Evolutionary conservation across 2,329 filamentous ascomycete species (phyloP), one percentile per base, ranked within the genome.

Genomic region (Pseudocercospora pini-densiflorae): DNA sequence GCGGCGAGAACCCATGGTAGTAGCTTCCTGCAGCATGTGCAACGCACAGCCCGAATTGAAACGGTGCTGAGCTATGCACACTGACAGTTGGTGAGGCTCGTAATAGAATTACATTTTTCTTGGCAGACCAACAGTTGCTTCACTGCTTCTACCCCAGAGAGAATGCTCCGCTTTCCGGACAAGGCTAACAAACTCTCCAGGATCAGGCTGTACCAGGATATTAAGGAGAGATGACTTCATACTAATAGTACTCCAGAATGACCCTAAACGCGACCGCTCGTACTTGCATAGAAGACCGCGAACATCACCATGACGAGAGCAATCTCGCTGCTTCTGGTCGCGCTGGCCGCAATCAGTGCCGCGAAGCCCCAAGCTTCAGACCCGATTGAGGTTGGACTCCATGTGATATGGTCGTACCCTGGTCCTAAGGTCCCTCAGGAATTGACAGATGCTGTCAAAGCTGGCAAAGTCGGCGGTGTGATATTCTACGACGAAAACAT

Each of bases 401-500:
- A 70, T 54, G 62, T 70, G 12, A 68, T 70, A 24, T 70, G 62
- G 54, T 66, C 63, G 3, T 70, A 64, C 19, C 62, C 67, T 7
- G 68, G 64, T 9, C 29, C 61, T 3, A 63, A 19, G 8, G 55
- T 70, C 14, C 66, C 66, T 6, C 60, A 65, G 10, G 29, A 57
- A 21, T 51, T 70, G 10, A 19, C 65, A 33, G 29, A 62, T 29
- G 61, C 66, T 4, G 61, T 67, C 1, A 54, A 19, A 54, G 59
- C 55, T 9, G 68, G 66, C 40, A 65, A 63, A 63, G 62, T 70
- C 53, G 67, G 68, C 14, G 68, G 68, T 21, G 59, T 70, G 8
- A 70, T 69, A 53, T 62, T 70, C 62, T 70, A 65, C 51, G 63
- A 62, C 47, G 68, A 67, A 33, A 70, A 69, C 43, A 64, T 67